Evolutionary conservation across 352 stramenopile genomes (phyloP).

Genomic region (Halophytophthora polymorphica): DNA sequence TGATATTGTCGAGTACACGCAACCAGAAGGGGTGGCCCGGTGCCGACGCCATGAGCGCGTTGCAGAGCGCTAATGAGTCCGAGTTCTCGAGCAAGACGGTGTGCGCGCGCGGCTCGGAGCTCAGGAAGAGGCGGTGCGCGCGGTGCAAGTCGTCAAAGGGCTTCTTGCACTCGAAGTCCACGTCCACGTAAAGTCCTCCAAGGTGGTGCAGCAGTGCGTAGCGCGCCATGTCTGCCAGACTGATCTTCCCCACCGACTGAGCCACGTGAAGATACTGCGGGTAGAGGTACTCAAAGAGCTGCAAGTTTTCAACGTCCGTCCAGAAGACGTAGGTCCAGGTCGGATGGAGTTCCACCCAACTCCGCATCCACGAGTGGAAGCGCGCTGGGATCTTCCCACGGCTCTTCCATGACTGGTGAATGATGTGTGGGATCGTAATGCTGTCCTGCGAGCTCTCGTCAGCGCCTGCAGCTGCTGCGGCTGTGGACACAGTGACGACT

Average conservation of each 20-base stretch:
- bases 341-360: slow-evolving; percentile 37
- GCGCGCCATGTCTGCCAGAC: slow-evolving; percentile 45
- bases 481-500: no score
- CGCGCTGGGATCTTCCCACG: slow-evolving; percentile 31
- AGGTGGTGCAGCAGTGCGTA: slow-evolving; percentile 52
- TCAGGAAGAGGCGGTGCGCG: slow-evolving; percentile 37
- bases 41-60: slow-evolving; percentile 52
- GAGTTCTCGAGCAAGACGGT: slow-evolving; percentile 44
- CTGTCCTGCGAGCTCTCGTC: not conserved
- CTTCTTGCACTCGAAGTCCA: slow-evolving; percentile 50
- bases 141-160: slow-evolving; percentile 34
- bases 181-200: slow-evolving; percentile 50
- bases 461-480: not conserved
- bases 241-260: slow-evolving; percentile 36
- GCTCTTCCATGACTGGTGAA: slow-evolving; percentile 61
- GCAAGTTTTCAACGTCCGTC: slow-evolving; percentile 52
- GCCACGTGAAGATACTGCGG: slow-evolving; percentile 43
- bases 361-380: slow-evolving; percentile 58
- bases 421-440: slow-evolving; percentile 36
- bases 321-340: slow-evolving; percentile 60
- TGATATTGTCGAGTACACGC: slow-evolving; percentile 43
- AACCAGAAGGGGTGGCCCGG: slow-evolving; percentile 53
- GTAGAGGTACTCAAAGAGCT: slow-evolving; percentile 44
- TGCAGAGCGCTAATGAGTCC: slow-evolving; percentile 33
- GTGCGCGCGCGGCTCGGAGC: slow-evolving; percentile 41